These are phyloP conservation scores for Flaveria floridana DNA, from an alignment of 140 eudicot genomes.

Conservation along the genomic window DNA sequence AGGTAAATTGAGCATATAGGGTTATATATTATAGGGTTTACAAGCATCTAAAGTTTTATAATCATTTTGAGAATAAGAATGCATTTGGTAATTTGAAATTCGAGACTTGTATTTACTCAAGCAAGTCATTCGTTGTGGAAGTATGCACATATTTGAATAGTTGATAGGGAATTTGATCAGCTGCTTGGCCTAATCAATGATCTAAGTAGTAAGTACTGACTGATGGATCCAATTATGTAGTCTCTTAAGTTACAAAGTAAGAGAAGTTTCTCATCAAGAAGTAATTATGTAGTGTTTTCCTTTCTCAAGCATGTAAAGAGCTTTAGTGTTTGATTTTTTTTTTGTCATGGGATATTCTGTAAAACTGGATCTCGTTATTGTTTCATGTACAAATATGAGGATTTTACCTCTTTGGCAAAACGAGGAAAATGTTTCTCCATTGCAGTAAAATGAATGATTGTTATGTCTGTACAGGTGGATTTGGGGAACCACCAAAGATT, in stretches of 20 bases:
- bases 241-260: too few species aligned
- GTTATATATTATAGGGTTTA: too few species aligned
- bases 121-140: too few species aligned
- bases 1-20: too few species aligned
- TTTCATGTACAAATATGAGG: not conserved
- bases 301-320: too few species aligned
- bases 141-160: not conserved
- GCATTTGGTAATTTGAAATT: not conserved
- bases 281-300: too few species aligned
- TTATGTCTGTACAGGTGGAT: conserved; percentile 48
- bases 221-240: not conserved
- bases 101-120: too few species aligned
- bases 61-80: not conserved
- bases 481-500: conserved; percentile 56
- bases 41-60: too few species aligned
- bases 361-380: too few species aligned
- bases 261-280: not conserved
- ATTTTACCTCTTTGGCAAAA: conserved; percentile 36
- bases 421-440: not conserved
- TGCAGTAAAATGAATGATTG: conserved; percentile 41
- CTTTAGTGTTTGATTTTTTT: too few species aligned
- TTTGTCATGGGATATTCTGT: not conserved
- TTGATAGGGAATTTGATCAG: not conserved
- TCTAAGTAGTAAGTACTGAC: conserved; percentile 13
- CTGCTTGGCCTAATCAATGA: not conserved